phyloP scores from a whole-genome alignment of 2,329 filamentous ascomycete genomes.

The Neofusicoccum cordaticola region DNA sequence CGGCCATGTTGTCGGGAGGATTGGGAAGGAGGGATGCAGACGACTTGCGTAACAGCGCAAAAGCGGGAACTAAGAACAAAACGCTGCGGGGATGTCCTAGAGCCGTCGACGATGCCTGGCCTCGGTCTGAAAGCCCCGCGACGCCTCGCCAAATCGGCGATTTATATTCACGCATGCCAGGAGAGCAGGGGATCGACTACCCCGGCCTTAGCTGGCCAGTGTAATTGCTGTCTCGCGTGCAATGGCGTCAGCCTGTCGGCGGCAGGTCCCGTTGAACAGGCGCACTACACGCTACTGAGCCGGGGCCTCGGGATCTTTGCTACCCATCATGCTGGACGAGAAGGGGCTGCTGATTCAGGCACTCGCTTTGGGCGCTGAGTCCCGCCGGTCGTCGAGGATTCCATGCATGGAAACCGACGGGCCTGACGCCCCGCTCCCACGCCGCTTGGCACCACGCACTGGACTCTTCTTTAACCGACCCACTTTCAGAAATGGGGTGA shows the following conservation, averaged over 20 bases:
- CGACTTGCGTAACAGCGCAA: not conserved
- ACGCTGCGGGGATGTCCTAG: not conserved
- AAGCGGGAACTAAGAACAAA: not conserved
- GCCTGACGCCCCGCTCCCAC: not conserved
- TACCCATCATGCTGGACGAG: not conserved
- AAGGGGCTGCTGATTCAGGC: not conserved
- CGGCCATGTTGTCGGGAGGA: not conserved
- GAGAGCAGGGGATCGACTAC: not conserved
- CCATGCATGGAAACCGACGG: not conserved
- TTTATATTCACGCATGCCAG: not conserved
- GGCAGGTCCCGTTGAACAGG: not conserved
- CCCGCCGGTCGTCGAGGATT: not conserved
- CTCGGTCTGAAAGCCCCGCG: not conserved
- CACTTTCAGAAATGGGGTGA: not conserved
- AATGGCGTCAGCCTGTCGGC: not conserved
- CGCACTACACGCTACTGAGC: not conserved
- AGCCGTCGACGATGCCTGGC: not conserved
- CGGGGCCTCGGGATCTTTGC: not conserved
- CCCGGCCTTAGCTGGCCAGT: not conserved
- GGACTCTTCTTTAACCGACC: not conserved
- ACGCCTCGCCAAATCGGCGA: not conserved
- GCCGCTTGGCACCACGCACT: not conserved
- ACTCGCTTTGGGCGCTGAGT: not conserved
- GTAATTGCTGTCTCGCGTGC: not conserved
- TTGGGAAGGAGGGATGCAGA: not conserved